Percentiles rank a stretch among this genome's conserved stretches.
Conservation (phyloP, 2,329 filamentous ascomycete genomes). For the Gremmenia infestans region DNA sequence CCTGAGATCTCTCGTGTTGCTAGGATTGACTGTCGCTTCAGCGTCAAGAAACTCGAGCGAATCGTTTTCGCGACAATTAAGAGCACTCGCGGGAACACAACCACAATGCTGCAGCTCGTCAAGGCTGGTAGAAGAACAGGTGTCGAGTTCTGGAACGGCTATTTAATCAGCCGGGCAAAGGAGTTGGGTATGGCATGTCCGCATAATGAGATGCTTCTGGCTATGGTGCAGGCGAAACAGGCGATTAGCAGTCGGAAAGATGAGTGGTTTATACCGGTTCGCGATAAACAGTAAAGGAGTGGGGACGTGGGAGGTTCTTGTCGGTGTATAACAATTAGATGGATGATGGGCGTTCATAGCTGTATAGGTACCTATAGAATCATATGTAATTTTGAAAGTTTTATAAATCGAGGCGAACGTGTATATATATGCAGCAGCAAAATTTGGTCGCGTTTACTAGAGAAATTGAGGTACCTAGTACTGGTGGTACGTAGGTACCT, state of each 20-base stretch:
- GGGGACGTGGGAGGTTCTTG: not conserved
- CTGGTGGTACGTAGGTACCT: not conserved
- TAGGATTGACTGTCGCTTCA: conserved; percentile 51
- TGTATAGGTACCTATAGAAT: not conserved
- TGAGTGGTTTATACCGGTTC: conserved; percentile 28
- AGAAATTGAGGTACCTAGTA: no score
- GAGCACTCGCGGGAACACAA: conserved; percentile 49
- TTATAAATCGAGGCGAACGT: not conserved
- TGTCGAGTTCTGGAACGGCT: conserved; percentile 83
- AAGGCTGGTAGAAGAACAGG: conserved; percentile 61
- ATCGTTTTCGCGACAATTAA: conserved; percentile 50
- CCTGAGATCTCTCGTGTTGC: conserved; percentile 64
- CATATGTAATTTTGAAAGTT: not conserved
- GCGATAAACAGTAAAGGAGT: not conserved
- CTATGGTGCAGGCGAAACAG: conserved; percentile 68
- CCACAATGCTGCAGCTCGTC: conserved; percentile 61
- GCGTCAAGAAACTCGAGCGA: conserved; percentile 55
- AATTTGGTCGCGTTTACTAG: not conserved
- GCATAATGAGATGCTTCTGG: conserved; percentile 67
- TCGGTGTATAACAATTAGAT: not conserved
- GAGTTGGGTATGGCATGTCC: conserved; percentile 68
- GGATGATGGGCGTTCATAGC: not conserved
- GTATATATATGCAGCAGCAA: not conserved
- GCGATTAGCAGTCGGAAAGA: conserved; percentile 21
- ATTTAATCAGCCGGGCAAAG: conserved; percentile 69